These are phyloP conservation scores for Penicillium sp. DNA, from an alignment of 2,329 filamentous ascomycete species.

Conservation along the genomic window DNA sequence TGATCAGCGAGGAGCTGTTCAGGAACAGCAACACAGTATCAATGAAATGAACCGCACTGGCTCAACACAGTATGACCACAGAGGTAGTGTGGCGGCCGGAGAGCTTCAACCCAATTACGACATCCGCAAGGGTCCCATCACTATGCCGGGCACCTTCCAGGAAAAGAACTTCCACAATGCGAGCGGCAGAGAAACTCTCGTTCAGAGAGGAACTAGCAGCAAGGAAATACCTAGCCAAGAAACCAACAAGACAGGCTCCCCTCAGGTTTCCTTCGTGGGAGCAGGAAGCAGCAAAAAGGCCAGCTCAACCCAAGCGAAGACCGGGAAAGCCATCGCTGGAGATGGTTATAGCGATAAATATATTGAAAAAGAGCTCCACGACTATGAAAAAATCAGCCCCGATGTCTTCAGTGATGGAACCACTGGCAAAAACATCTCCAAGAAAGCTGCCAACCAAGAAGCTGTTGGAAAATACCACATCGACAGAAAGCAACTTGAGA, in stretches of 20 bases:
- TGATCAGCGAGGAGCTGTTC: background rate
- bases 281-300: background rate
- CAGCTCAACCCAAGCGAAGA: background rate
- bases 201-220: slow-evolving; percentile 6
- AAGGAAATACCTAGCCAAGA: background rate
- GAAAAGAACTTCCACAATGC: slow-evolving; percentile 5
- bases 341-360: background rate
- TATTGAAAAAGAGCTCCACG: slow-evolving; percentile 14
- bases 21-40: background rate
- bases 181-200: background rate
- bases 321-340: background rate
- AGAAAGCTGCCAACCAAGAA: background rate
- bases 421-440: background rate
- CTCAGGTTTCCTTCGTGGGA: background rate
- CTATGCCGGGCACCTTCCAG: slow-evolving; percentile 7
- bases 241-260: background rate
- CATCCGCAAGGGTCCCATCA: slow-evolving; percentile 22
- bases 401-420: slow-evolving; percentile 13
- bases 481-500: background rate
- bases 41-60: background rate
- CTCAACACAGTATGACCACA: background rate
- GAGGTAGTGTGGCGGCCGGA: slow-evolving; percentile 3
- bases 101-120: slow-evolving; percentile 17
- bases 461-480: background rate
- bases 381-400: slow-evolving; percentile 9